phyloP scores from a whole-genome alignment of 768 basidiomycete species.

The Suillus clintonianus region DNA sequence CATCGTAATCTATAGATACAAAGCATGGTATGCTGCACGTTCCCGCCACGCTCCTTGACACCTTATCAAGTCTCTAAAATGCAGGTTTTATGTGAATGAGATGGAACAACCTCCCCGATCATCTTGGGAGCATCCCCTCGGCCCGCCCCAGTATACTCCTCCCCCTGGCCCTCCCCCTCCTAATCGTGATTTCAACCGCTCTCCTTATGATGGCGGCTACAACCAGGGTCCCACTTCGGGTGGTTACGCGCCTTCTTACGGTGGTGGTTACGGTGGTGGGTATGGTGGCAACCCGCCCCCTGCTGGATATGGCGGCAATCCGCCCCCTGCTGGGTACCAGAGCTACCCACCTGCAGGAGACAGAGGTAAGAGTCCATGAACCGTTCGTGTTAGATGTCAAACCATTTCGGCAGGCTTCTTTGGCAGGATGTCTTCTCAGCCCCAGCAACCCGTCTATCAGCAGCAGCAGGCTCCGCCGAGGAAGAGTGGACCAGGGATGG shows the following conservation, averaged over 20 bases:
- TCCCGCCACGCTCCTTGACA: background rate
- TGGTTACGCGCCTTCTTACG: constrained; percentile 20
- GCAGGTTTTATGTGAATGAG: constrained; percentile 81
- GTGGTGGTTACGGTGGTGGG: constrained; percentile 11
- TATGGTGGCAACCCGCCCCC: constrained; percentile 14
- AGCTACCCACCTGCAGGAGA: constrained; percentile 17
- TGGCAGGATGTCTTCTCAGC: constrained; percentile 25
- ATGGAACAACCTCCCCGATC: constrained; percentile 59
- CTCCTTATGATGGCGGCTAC: constrained; percentile 32
- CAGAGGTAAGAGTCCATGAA: constrained; percentile 19
- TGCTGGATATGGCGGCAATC: constrained; percentile 16
- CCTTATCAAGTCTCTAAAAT: background rate
- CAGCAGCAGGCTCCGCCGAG: constrained; percentile 42
- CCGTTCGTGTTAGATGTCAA: background rate
- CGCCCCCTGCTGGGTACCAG: constrained; percentile 15
- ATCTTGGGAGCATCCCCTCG: constrained; percentile 73
- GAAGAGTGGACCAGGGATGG: constrained; percentile 53
- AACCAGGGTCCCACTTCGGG: constrained; percentile 17
- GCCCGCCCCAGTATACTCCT: constrained; percentile 38
- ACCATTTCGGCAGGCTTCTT: constrained; percentile 28
- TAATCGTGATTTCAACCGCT: constrained; percentile 31
- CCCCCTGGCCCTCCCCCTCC: constrained; percentile 50
- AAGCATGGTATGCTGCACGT: constrained; percentile 53
- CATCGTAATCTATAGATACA: constrained; percentile 48
- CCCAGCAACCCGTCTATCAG: constrained; percentile 33